phyloP scores from a whole-genome alignment of 1,284 basidiomycete genomes.

The Mrakiaceae sp. region DNA sequence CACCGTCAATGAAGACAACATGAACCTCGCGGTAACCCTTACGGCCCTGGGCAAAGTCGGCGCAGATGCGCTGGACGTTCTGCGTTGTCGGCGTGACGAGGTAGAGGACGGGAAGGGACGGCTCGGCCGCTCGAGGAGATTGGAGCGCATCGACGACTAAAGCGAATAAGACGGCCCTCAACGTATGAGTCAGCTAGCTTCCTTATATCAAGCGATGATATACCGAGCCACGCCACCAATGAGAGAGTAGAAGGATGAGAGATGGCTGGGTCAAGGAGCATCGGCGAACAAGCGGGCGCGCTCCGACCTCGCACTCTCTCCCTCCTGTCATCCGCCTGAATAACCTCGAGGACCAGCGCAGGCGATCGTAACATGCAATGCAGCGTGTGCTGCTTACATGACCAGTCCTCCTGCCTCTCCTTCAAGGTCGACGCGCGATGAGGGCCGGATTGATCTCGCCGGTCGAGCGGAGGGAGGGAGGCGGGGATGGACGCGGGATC shows the following conservation, averaged over 20 bases:
- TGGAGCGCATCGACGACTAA: constrained; percentile 39
- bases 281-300: neutral
- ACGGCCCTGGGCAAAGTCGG: constrained; percentile 52
- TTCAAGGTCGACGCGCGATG: too few species aligned
- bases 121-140: constrained; percentile 55
- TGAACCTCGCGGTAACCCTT: constrained; percentile 66
- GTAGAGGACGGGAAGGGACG: constrained; percentile 79
- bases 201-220: too few species aligned
- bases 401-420: too few species aligned
- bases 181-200: too few species aligned
- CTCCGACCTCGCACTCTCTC: too few species aligned
- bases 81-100: constrained; percentile 86
- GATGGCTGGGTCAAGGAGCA: neutral
- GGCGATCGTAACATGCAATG: too few species aligned
- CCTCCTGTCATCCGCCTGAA: too few species aligned
- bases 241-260: neutral
- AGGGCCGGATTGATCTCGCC: neutral
- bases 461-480: neutral
- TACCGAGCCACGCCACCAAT: too few species aligned
- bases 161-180: neutral
- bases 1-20: constrained; percentile 90
- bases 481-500: too few species aligned
- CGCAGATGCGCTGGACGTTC: constrained; percentile 84
- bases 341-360: too few species aligned
- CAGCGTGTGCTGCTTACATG: too few species aligned